Evolutionary conservation across 23 red algal species (phyloP).

Genomic region (Gracilaria domingensis): DNA sequence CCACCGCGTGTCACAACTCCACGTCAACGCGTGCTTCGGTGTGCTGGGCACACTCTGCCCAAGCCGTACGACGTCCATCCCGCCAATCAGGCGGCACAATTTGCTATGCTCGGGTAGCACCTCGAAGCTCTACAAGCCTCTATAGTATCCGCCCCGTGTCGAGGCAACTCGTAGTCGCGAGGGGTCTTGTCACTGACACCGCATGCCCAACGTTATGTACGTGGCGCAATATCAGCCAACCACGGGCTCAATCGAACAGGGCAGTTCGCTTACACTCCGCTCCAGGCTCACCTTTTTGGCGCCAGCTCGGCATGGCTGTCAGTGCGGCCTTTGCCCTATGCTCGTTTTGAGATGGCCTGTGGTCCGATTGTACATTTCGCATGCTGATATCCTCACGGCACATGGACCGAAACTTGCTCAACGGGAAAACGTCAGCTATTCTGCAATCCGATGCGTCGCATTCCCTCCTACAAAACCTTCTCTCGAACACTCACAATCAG

Average conservation of each 20-base stretch:
- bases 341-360: neutral
- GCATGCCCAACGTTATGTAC: neutral
- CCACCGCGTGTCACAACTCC: neutral
- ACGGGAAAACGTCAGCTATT: constrained; percentile 24
- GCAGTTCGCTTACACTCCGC: constrained; percentile 1
- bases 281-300: neutral
- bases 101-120: neutral
- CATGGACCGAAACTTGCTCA: neutral
- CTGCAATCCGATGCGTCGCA: constrained; percentile 3
- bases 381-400: neutral
- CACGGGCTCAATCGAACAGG: neutral
- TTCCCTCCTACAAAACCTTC: neutral
- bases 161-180: neutral
- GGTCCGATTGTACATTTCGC: neutral
- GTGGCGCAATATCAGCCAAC: neutral
- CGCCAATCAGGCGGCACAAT: neutral
- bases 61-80: neutral
- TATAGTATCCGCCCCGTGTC: neutral
- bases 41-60: too few relatives aligned
- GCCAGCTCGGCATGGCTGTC: neutral
- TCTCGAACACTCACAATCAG: constrained; percentile 6
- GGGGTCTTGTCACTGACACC: neutral
- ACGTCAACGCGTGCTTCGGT: too few relatives aligned
- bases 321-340: neutral
- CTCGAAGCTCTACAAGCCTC: neutral